Evolutionary conservation across 2,329 filamentous ascomycete species (phyloP), one percentile per base, ranked within the genome.

Genomic region (Microdochium trichocladiopsis): DNA sequence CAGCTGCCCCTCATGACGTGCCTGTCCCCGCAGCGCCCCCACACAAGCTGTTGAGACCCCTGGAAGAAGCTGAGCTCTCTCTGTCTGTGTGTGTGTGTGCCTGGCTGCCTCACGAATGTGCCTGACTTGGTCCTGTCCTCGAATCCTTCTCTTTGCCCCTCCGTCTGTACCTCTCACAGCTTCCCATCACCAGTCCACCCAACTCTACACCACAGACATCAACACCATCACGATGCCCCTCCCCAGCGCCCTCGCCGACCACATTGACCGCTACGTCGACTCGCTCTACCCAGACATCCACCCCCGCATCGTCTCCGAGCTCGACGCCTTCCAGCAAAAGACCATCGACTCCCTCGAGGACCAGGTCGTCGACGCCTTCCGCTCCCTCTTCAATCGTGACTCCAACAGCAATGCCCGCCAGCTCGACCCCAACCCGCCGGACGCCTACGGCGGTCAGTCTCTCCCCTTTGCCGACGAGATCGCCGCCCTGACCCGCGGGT

Each of bases 401-500:
- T 52, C 57, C 24, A 31, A 53, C 2, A 52, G 56, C 5, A 51
- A 51, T 22, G 59, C 62, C 0, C 51, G 67, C 2, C 58, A 53
- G 50, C 59, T 74, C 9, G 59, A 66, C 51, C 60, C 69, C 9
- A 55, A 62, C 1, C 63, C 68, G 3, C 72, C 72, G 0, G 70
- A 74, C 48, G 50, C 70, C 8, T 75, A 74, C 53, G 72, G 72
- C 37, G 56, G 61, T 50, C 66, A 67, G 57, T 71, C 69, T 2
- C 56, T 75, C 47, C 72, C 72, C 5, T 75, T 75, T n/a, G 72
- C 72, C 47, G 66, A 75, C 53, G 72, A 75, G 61, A 69, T 75
- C 52, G 66, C 69, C 18, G 63, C 60, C 51, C 59, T 75, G 50
- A 72, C 71, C 0, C 68, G 69, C 50, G 67, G 64, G 57, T 71